Evolutionary conservation across 306 rosid species (phyloP), one percentile per base, ranked within the genome.

Genomic region (Glycine tomentella): DNA sequence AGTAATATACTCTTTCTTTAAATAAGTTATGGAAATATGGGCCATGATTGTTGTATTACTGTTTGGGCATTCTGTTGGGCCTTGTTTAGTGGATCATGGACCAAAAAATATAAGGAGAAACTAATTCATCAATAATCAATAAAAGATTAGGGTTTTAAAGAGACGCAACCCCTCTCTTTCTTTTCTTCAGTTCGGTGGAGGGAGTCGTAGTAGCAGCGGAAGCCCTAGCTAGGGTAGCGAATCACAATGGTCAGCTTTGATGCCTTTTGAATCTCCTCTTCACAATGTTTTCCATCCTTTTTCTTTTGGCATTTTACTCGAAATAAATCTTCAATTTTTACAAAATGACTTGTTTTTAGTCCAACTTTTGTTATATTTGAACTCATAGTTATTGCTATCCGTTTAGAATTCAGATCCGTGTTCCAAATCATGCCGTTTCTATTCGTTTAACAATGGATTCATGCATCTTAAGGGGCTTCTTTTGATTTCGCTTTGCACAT

Each of bases 191-290:
- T 31, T 70, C 1, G 5, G 45, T 49, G 71, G 13, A 49, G 46
- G 71, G 31, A 49, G 61, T 31, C 76, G 59, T 71, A 71, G 76
- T 48, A 49, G 45, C 25, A 49, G 45, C 25, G 46, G 14, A 71
- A 42, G 48, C 5, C 12, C 12, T 7, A 5, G 75, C 59, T 8
- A 6, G 8, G 46, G 8, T 9, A 1, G 11, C 3, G 0, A 8
- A 9, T 16, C 49, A 72, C 2, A 8, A 72, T 72, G 76, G 76
- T 72, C 2, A 34, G 68, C 12, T 25, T 70, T 52, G 9, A 3
- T 14, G 31, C 1, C 40, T 12, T n/a, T 33, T 8, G 49, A 72
- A 50, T 72, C 14, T 52, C 63, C 3, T 36, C 4, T 9, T 72
- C 34, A 2, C n/a, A 66, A 40, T 40, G 31, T 33, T 14, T 64